Conservation (phyloP, 805 yeast species). For the Candida sakaeoensis region DNA sequence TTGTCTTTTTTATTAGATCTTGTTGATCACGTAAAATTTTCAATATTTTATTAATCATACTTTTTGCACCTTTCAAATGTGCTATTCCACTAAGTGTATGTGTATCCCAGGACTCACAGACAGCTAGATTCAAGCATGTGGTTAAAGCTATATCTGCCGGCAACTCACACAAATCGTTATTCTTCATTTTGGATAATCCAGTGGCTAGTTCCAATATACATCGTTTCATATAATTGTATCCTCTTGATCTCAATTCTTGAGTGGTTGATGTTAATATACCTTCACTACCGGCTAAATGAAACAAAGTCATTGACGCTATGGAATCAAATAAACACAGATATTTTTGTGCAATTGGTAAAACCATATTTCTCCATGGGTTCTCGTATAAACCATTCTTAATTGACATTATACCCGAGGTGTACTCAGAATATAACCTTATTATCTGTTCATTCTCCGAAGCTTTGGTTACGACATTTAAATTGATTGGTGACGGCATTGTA, state of each 20-base stretch:
- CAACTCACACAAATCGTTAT: constrained; percentile 18
- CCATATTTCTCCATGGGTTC: constrained; percentile 62
- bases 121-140: constrained; percentile 59
- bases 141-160: constrained; percentile 67
- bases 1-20: constrained; percentile 13
- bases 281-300: constrained; percentile 44
- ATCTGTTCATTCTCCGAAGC: constrained; percentile 36
- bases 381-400: constrained; percentile 62
- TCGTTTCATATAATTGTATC: constrained; percentile 54
- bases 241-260: constrained; percentile 45
- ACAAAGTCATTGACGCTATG: constrained; percentile 62
- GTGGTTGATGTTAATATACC: constrained; percentile 35
- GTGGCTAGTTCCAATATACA: constrained; percentile 58
- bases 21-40: constrained; percentile 25
- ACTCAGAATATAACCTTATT: constrained; percentile 29
- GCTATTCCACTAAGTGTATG: constrained; percentile 66
- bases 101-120: constrained; percentile 67
- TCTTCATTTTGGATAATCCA: constrained; percentile 39
- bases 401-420: constrained; percentile 49
- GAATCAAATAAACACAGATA: constrained; percentile 59
- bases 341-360: constrained; percentile 54
- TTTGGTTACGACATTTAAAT: constrained; percentile 14
- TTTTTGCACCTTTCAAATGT: constrained; percentile 63
- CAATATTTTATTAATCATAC: constrained; percentile 51
- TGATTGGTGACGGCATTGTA: background rate